Evolutionary conservation across 1,284 basidiomycete genomes (phyloP).

Genomic region (Veloboletus limbatus): DNA sequence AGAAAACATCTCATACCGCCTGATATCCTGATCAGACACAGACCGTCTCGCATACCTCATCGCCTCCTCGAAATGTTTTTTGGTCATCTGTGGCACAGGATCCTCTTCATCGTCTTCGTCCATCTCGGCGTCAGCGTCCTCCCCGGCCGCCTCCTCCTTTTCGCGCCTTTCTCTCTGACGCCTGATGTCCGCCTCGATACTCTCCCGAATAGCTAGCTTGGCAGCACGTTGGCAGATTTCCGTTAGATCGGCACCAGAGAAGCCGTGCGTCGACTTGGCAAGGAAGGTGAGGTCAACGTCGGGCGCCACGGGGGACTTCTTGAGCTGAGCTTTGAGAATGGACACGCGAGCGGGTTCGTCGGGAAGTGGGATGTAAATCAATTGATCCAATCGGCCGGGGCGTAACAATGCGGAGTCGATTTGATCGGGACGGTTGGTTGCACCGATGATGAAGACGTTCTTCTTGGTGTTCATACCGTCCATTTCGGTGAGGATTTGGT

Average conservation of each 20-base stretch:
- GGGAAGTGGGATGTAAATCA: constrained; percentile 92
- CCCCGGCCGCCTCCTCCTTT: constrained; percentile 60
- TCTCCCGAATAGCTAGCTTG: constrained; percentile 94
- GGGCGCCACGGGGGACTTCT: constrained; percentile 89
- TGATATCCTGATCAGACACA: constrained; percentile 92
- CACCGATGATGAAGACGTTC: constrained; percentile 99
- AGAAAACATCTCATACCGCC: constrained; percentile 90
- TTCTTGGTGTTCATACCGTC: constrained; percentile 99
- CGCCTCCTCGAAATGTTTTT: constrained; percentile 96
- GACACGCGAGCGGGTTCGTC: constrained; percentile 90
- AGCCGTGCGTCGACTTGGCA: constrained; percentile 93
- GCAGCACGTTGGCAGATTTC: constrained; percentile 98
- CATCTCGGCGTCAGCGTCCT: constrained; percentile 65
- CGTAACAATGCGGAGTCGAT: constrained; percentile 96
- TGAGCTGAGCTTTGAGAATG: constrained; percentile 88
- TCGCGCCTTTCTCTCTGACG: constrained; percentile 78
- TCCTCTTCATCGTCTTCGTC: constrained; percentile 83
- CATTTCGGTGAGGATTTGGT: constrained; percentile 99
- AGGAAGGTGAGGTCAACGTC: constrained; percentile 88
- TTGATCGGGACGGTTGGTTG: constrained; percentile 99
- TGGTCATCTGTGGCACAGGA: constrained; percentile 94
- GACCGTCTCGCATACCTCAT: constrained; percentile 93
- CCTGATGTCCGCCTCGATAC: constrained; percentile 91
- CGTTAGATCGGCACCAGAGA: constrained; percentile 98
- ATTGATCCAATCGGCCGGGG: constrained; percentile 96